Conservation (phyloP, 768 basidiomycete species). For the Wakefieldia striispora region DNA sequence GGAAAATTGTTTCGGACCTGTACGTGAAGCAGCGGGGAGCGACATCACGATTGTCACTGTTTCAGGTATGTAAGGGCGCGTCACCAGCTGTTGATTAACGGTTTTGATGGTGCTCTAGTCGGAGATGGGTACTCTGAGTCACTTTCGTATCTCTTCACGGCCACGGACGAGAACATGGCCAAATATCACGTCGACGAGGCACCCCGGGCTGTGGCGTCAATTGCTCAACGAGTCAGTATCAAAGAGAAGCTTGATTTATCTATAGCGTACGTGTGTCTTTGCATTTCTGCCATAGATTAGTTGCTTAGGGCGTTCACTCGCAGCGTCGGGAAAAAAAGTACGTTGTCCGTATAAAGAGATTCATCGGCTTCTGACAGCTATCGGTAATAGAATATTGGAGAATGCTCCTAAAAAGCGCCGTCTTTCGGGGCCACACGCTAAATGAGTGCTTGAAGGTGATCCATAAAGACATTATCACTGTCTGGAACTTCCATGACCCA, state of each 20-base stretch:
- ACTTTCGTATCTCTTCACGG: constrained; percentile 2
- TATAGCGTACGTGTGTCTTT: constrained; percentile 3
- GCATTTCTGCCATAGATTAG: background rate
- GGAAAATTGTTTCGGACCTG: background rate
- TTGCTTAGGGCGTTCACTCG: background rate
- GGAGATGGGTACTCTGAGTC: constrained; percentile 1
- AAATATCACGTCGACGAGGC: constrained; percentile 8
- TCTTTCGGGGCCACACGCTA: constrained; percentile 8
- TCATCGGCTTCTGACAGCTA: background rate
- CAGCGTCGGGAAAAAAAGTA: constrained; percentile 15
- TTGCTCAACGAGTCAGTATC: constrained; percentile 16
- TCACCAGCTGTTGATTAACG: too few species aligned
- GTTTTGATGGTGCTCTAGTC: constrained; percentile 2
- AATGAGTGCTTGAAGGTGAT: constrained; percentile 12
- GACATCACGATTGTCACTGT: background rate
- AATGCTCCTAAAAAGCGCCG: constrained; percentile 4
- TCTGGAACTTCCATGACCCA: constrained; percentile 17
- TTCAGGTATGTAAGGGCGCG: background rate
- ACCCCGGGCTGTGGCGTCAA: constrained; percentile 8
- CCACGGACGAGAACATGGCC: constrained; percentile 4
- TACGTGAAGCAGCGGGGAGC: background rate
- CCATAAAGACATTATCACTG: constrained; percentile 1
- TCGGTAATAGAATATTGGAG: constrained; percentile 10
- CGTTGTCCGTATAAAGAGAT: background rate
- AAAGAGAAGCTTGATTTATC: constrained; percentile 18